phyloP scores from a whole-genome alignment of 345 rosid species.

The Lenwebbia sp. region DNA sequence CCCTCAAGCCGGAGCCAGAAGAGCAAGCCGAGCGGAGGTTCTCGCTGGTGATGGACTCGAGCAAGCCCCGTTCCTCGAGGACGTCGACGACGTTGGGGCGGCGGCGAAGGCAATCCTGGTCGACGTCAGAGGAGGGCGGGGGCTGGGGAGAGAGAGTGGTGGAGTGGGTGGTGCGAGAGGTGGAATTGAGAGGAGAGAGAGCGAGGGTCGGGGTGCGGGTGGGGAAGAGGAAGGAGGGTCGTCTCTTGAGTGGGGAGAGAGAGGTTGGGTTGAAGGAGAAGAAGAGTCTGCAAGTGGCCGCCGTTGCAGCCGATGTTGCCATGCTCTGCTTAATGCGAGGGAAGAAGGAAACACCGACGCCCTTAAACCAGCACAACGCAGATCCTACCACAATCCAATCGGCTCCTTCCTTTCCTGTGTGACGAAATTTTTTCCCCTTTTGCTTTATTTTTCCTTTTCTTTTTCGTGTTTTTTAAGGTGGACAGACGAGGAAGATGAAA shows the following conservation, averaged over 20 bases:
- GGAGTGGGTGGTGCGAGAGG: constrained; percentile 13
- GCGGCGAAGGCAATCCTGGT: constrained; percentile 4
- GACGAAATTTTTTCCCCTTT: neutral
- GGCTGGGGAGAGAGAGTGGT: constrained; percentile 8
- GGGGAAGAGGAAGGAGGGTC: constrained; percentile 5
- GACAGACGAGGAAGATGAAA: neutral
- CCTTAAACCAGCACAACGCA: neutral
- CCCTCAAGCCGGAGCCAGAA: constrained; percentile 32
- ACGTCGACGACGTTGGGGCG: constrained; percentile 53
- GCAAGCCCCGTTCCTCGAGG: constrained; percentile 72
- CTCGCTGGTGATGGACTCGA: constrained; percentile 73
- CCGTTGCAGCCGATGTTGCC: neutral
- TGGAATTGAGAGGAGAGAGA: constrained; percentile 16
- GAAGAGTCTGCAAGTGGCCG: constrained; percentile 1
- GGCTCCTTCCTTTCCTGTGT: neutral
- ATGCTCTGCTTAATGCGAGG: neutral
- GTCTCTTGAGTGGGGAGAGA: constrained; percentile 2
- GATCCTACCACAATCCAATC: neutral
- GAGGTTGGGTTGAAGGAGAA: constrained; percentile 16
- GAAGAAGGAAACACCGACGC: neutral
- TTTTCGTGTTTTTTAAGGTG: neutral
- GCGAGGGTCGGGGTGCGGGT: constrained; percentile 2
- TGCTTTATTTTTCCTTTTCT: neutral
- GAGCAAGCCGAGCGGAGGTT: constrained; percentile 61
- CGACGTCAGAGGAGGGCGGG: constrained; percentile 1